phyloP scores from a whole-genome alignment of 1,139 yeast species.

The Meyerozyma athensensis region DNA sequence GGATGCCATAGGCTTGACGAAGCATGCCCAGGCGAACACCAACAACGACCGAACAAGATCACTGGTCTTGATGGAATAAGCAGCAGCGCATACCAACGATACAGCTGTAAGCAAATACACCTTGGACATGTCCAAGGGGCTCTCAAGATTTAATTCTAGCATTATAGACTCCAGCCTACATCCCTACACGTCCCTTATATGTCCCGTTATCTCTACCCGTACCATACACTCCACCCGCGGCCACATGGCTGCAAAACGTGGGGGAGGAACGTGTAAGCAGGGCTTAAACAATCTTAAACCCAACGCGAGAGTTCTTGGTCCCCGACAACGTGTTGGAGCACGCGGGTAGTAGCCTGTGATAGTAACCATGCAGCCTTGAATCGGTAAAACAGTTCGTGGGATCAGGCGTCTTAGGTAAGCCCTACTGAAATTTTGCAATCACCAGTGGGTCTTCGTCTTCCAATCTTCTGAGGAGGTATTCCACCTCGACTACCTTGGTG shows the following conservation, averaged over 20 bases:
- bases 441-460: conserved; percentile 45
- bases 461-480: conserved; percentile 76
- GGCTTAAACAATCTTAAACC: background rate
- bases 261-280: conserved; percentile 2
- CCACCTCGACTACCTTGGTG: conserved; percentile 92
- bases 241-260: conserved; percentile 5
- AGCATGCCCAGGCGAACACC: conserved; percentile 53
- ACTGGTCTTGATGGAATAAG: conserved; percentile 17
- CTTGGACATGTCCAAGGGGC: conserved; percentile 4
- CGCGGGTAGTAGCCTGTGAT: conserved; percentile 1
- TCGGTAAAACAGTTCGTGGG: background rate
- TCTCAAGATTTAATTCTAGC: conserved; percentile 1
- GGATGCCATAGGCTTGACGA: conserved; percentile 59
- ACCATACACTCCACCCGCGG: background rate
- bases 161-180: background rate
- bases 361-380: background rate
- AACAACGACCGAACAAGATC: conserved; percentile 26
- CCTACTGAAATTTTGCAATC: conserved; percentile 5
- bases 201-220: background rate
- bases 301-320: background rate
- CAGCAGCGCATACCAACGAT: conserved; percentile 6
- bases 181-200: conserved; percentile 1
- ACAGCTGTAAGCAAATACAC: conserved; percentile 4
- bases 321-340: background rate
- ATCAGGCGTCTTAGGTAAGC: background rate